A percentile compares a stretch with the other conserved stretches of the same genome.
These are phyloP conservation scores for Collybia nuda DNA, from an alignment of 768 basidiomycete species.

Conservation along the genomic window DNA sequence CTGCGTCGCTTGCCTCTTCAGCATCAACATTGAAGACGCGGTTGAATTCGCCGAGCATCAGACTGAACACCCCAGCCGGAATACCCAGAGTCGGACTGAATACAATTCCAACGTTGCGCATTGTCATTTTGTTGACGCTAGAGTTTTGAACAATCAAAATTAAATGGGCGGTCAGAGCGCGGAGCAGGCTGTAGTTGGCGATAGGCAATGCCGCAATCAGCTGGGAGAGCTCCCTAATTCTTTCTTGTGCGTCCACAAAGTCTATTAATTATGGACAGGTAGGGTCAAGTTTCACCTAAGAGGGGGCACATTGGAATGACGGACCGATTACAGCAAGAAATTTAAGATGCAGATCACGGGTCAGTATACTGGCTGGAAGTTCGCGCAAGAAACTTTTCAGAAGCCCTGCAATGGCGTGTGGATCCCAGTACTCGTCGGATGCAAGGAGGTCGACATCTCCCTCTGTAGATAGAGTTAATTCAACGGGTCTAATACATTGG, in stretches of 20 bases:
- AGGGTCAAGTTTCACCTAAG: background rate
- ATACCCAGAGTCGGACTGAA: slow-evolving; percentile 98
- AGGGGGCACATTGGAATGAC: slow-evolving; percentile 26
- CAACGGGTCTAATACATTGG: slow-evolving; percentile 8
- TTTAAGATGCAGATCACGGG: slow-evolving; percentile 84
- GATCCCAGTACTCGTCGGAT: slow-evolving; percentile 94
- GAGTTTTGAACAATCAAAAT: slow-evolving; percentile 94
- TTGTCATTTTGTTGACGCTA: slow-evolving; percentile 93
- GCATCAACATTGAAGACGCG: slow-evolving; percentile 85
- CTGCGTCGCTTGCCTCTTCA: slow-evolving; percentile 31
- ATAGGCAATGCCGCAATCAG: slow-evolving; percentile 88
- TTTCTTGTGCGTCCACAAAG: slow-evolving; percentile 83
- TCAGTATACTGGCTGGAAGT: slow-evolving; percentile 88
- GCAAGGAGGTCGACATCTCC: slow-evolving; percentile 92
- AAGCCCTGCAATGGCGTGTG: slow-evolving; percentile 94
- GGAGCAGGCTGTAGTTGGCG: slow-evolving; percentile 90
- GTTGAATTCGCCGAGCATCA: slow-evolving; percentile 93
- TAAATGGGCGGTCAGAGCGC: slow-evolving; percentile 92
- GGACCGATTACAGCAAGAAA: slow-evolving; percentile 93
- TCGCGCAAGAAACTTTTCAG: slow-evolving; percentile 94
- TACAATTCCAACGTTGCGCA: slow-evolving; percentile 98
- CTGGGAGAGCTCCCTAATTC: slow-evolving; percentile 82
- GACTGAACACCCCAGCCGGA: slow-evolving; percentile 94
- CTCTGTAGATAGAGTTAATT: slow-evolving; percentile 49
- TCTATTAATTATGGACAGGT: slow-evolving; percentile 45